These are phyloP conservation scores for Puccinia triticina DNA, from an alignment of 1,284 basidiomycete species.

Conservation along the genomic window DNA sequence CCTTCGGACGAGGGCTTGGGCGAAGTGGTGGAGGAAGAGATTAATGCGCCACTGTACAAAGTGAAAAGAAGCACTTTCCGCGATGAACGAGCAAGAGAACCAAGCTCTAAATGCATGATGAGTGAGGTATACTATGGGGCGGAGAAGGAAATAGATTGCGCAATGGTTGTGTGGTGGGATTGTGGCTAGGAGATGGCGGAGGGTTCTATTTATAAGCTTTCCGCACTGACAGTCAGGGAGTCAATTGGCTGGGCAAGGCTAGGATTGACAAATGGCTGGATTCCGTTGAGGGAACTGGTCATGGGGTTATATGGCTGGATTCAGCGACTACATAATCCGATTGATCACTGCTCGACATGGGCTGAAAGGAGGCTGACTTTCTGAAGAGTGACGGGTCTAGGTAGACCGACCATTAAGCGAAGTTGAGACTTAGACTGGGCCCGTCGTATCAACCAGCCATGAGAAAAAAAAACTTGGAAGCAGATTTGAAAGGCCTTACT, in stretches of 20 bases:
- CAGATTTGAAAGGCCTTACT: not conserved
- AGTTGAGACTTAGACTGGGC: not conserved
- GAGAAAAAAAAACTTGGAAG: not conserved
- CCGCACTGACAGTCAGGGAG: not conserved
- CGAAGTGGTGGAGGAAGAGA: not conserved
- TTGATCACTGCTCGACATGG: not conserved
- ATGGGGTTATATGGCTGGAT: not conserved
- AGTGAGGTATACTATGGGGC: not conserved
- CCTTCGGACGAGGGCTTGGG: not conserved
- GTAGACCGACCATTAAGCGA: not conserved
- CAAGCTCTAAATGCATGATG: not conserved
- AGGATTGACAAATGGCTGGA: not conserved
- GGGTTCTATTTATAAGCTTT: slow-evolving; percentile 2
- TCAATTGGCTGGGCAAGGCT: not conserved
- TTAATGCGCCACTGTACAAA: not conserved
- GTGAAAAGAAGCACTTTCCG: not conserved
- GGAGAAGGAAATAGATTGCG: not conserved
- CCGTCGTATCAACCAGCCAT: slow-evolving; percentile 12
- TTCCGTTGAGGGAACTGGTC: not conserved
- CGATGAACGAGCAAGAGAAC: not conserved
- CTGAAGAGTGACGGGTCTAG: not conserved
- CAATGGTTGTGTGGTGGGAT: not conserved
- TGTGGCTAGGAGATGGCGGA: not conserved
- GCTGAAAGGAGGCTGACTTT: not conserved
- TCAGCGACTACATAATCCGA: not conserved